Base-by-base conservation (phyloP, 1,139 yeast species). In the Saccharomycopsis hybrid region DNA sequence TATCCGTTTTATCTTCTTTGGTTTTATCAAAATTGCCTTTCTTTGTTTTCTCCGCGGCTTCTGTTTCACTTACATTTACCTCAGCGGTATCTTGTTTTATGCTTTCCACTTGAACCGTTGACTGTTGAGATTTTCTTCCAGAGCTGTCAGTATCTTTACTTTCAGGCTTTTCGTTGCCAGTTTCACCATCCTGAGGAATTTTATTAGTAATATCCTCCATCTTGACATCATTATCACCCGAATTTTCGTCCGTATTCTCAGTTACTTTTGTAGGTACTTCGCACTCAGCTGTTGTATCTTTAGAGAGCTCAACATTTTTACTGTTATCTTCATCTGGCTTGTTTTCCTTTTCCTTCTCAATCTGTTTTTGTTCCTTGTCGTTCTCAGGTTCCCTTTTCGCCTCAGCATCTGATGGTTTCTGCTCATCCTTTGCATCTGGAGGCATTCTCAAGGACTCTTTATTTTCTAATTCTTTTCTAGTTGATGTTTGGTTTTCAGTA, bases 281-380 rank as follows among this genome's bases (percentile, higher is more conserved):
- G 31, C 28, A n/a, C 18, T 43, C 39, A 5, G 24, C 38, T 29
- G 28, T 32, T 25, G 47, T 54, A 11, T 53, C 51, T 18, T 18
- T 18, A 18, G 18, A 18, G 18, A 18, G 18, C 18, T 18, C 18
- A 18, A 18, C 18, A 18, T 18, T 18, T 18, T 18, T 18, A 18
- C 18, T 18, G 18, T 30, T 31, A 18, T 25, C 13, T 30, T 41
- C 32, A 4, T 41, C 32, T 27, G 43, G 43, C 7, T 41, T 8
- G n/a, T n/a, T 3, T 29, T 41, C 33, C 13, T 28, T 31, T 3
- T 29, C 36, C 4, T 41, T 24, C 29, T 30, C 24, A n/a, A 8
- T 25, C 18, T 7, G 11, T 2, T 43, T 9, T 18, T 13, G 29
- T 28, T 33, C 39, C 2, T 32, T 24, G 7, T 24, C 39, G 30